Conservation (phyloP, 768 basidiomycete genomes). For the Mycena indigotica region DNA sequence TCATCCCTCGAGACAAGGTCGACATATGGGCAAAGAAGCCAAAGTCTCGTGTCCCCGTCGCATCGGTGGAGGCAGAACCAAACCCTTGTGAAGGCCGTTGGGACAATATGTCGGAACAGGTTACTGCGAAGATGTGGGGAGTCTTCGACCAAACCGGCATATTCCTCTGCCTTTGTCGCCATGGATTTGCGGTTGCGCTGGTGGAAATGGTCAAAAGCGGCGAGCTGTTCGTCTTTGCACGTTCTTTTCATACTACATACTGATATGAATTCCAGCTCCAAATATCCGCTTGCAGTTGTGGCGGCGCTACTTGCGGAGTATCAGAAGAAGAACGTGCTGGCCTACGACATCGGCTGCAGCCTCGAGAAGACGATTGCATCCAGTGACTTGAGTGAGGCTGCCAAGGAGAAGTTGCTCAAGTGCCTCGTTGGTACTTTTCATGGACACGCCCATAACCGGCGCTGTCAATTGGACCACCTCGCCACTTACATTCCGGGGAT, state of each 20-base stretch:
- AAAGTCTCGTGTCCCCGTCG: background rate
- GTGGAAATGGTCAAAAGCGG: conserved; percentile 39
- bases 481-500: conserved; percentile 14
- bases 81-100: conserved; percentile 21
- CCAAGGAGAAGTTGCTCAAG: background rate
- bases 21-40: conserved; percentile 15
- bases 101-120: conserved; percentile 18
- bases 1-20: conserved; percentile 14
- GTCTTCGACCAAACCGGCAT: conserved; percentile 23
- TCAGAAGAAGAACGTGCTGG: background rate
- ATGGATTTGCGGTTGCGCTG: conserved; percentile 35
- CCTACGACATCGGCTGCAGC: conserved; percentile 23
- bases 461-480: conserved; percentile 16
- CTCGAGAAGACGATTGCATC: conserved; percentile 13
- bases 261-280: conserved; percentile 4
- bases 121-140: conserved; percentile 11
- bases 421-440: conserved; percentile 16
- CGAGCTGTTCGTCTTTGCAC: conserved; percentile 37
- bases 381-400: conserved; percentile 1
- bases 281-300: conserved; percentile 13
- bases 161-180: conserved; percentile 37
- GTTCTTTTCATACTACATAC: background rate
- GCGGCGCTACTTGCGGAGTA: conserved; percentile 5
- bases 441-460: conserved; percentile 15
- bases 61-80: background rate